Percentiles rank a stretch among this genome's conserved stretches.
Evolutionary conservation across 139 green algal species (phyloP).

Genomic region (Astrephomene gubernaculifera): DNA sequence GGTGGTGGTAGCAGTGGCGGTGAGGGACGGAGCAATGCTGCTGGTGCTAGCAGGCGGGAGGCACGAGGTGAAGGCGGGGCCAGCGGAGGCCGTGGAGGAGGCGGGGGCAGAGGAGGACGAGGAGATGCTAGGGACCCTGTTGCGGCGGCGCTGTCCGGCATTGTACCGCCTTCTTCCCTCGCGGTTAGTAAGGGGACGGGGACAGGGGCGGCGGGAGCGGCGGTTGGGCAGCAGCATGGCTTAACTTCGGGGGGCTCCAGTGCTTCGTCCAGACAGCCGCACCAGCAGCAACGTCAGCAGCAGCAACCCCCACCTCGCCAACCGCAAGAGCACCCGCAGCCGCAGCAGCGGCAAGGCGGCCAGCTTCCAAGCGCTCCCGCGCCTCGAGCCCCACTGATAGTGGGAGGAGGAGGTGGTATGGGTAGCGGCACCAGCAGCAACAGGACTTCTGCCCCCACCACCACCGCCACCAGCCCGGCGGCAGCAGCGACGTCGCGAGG

Average conservation of each 20-base stretch:
- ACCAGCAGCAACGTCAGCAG: background rate
- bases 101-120: background rate
- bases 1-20: background rate
- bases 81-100: background rate
- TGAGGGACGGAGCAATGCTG: too few relatives aligned
- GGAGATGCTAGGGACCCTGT: background rate
- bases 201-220: background rate
- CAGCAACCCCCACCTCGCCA: background rate
- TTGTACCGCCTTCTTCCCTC: background rate
- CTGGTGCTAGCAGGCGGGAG: background rate
- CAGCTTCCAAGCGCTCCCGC: too few relatives aligned
- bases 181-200: background rate
- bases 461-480: too few relatives aligned
- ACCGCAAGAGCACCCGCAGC: too few relatives aligned
- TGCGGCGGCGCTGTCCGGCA: conserved; percentile 8
- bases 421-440: too few relatives aligned
- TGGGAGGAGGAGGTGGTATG: too few relatives aligned
- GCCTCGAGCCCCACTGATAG: too few relatives aligned
- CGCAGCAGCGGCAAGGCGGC: too few relatives aligned
- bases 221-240: background rate
- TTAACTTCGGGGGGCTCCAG: too few relatives aligned
- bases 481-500: too few relatives aligned
- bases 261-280: background rate
- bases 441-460: too few relatives aligned
- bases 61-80: background rate